These are phyloP conservation scores for Apiospora aurea DNA, from an alignment of 2,329 filamentous ascomycete genomes.

Conservation along the genomic window DNA sequence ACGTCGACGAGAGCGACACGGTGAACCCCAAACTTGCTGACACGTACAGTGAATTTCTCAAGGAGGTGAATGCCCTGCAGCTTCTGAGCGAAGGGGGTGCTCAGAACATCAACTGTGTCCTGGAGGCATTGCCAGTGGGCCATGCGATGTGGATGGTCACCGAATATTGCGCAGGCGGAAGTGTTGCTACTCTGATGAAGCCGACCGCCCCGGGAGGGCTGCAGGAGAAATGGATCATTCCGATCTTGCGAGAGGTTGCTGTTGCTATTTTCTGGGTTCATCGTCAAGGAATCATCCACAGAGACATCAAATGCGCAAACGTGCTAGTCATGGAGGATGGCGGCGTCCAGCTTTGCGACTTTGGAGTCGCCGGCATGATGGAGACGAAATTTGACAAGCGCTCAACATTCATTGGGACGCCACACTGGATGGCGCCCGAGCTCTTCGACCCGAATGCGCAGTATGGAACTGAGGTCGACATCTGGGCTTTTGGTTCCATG, in stretches of 20 bases:
- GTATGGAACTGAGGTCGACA: slow-evolving; percentile 78
- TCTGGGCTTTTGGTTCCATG: slow-evolving; percentile 86
- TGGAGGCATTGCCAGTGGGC: slow-evolving; percentile 79
- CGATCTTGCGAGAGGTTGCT: slow-evolving; percentile 70
- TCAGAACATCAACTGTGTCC: slow-evolving; percentile 81
- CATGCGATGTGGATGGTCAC: slow-evolving; percentile 88
- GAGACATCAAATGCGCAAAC: slow-evolving; percentile 80
- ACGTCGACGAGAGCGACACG: slow-evolving; percentile 79
- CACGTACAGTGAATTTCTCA: slow-evolving; percentile 73
- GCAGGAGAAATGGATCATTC: slow-evolving; percentile 75
- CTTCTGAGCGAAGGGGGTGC: slow-evolving; percentile 77
- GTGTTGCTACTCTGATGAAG: slow-evolving; percentile 76
- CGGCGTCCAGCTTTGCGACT: slow-evolving; percentile 82
- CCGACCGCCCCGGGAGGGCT: slow-evolving; percentile 70
- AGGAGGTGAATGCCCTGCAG: slow-evolving; percentile 73
- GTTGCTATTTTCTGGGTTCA: slow-evolving; percentile 74
- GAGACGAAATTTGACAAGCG: slow-evolving; percentile 79
- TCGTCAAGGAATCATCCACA: slow-evolving; percentile 71
- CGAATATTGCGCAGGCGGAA: slow-evolving; percentile 85
- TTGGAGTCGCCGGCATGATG: slow-evolving; percentile 81
- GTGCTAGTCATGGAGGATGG: slow-evolving; percentile 81
- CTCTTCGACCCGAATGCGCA: slow-evolving; percentile 70
- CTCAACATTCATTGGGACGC: slow-evolving; percentile 82
- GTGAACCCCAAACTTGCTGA: slow-evolving; percentile 69
- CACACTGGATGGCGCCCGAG: slow-evolving; percentile 88